Base-by-base conservation (phyloP, 768 basidiomycete species). In the Boletus coccyginus region DNA sequence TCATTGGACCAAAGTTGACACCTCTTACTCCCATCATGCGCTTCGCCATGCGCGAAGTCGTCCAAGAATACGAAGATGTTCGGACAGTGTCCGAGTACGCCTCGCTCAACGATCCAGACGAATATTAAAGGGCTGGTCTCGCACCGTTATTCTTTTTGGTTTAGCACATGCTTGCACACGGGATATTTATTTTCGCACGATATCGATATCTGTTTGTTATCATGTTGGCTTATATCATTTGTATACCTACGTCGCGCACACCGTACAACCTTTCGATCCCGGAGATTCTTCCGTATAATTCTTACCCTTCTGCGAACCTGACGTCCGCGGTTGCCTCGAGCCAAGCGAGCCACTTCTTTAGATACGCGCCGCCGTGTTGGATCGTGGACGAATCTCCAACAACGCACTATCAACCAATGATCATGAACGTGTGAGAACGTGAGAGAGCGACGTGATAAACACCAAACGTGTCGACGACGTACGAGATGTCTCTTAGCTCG, bases 351-450 rank as follows among this genome's bases (percentile, higher is more conserved):
- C 97, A 99, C 57, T 82, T 82, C 70, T 90, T 92, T 38, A 99
- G 73, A 72, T 90, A 98, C 40, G 77, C 66, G 24, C 91, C 85
- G 7, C 96, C 96, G 63, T 95, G 87, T 33, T 80, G 76, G 4
- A 98, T 87, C 0, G 96, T 98, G 2, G 87, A 88, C 0, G 94
- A 95, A 69, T 99, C 97, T 1, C 97, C 97, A 1, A 99, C 83
- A 2, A 99, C 73, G 62, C 94, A 96, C 92, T 96, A 55, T 17
- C 46, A n/a, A n/a, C n/a, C n/a, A n/a, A n/a, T 19, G 10, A 51
- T 5, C 24, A 40, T 27, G 11, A 41, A 12, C 4, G 32, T 13
- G 31, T 35, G 27, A 27, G 27, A 27, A 27, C 27, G 21, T 24
- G 38, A 17, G 13, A 27, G 21, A 9, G 17, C 5, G 5, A 27